These are phyloP conservation scores for Naganishia liquefaciens DNA, from an alignment of 1,284 basidiomycete species.

Conservation along the genomic window DNA sequence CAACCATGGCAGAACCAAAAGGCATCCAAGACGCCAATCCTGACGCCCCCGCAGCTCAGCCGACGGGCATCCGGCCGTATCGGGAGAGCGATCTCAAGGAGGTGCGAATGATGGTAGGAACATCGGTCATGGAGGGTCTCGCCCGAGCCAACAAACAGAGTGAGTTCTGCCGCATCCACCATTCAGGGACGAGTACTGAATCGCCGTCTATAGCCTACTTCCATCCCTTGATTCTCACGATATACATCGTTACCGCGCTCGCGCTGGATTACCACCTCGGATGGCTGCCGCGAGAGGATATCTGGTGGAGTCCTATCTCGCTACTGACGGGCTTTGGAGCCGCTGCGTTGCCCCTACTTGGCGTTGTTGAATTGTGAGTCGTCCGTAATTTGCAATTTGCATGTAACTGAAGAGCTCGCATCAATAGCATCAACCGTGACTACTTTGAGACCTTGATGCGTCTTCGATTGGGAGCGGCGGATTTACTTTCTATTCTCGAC, in stretches of 20 bases:
- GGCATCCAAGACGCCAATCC: constrained; percentile 12
- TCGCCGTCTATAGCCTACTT: constrained; percentile 58
- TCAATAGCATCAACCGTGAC: constrained; percentile 66
- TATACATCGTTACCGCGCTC: constrained; percentile 65
- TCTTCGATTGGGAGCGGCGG: constrained; percentile 61
- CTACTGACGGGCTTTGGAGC: constrained; percentile 68
- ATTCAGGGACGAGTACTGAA: constrained; percentile 25
- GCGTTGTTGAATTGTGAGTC: constrained; percentile 68
- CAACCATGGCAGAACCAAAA: too few relatives aligned
- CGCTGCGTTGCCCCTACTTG: constrained; percentile 66
- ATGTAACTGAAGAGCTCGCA: neutral
- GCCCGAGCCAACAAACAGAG: constrained; percentile 68
- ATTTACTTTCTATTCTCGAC: constrained; percentile 60
- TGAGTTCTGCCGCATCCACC: constrained; percentile 45
- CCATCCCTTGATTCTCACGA: constrained; percentile 62
- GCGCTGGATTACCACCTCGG: constrained; percentile 62
- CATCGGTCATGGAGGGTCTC: constrained; percentile 69
- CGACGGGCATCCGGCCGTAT: constrained; percentile 60
- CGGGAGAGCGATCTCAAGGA: constrained; percentile 60
- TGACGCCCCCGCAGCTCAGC: neutral
- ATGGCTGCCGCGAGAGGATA: constrained; percentile 63
- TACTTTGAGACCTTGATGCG: constrained; percentile 64
- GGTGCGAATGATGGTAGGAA: constrained; percentile 67
- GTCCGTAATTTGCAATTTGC: neutral
- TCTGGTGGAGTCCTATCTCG: constrained; percentile 59